phyloP scores from a whole-genome alignment of 306 rosid species.

The Abrus pulchellus region DNA sequence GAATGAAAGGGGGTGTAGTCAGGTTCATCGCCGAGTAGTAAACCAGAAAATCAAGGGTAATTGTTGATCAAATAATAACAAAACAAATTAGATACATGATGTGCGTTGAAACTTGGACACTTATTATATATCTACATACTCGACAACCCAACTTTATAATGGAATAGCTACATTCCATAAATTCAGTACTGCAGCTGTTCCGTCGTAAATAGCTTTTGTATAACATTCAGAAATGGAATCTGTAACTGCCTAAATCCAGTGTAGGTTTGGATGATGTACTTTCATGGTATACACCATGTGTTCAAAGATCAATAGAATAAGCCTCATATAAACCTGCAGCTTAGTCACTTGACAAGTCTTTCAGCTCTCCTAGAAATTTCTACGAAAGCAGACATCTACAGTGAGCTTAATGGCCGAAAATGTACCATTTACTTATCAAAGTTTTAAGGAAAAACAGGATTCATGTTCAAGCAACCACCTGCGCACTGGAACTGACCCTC shows the following conservation, averaged over 20 bases:
- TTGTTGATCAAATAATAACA: neutral
- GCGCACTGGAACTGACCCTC: neutral
- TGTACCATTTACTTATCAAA: constrained; percentile 5
- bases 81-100: constrained; percentile 35
- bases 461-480: constrained; percentile 37
- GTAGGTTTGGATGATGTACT: neutral
- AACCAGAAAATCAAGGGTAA: neutral
- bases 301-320: constrained; percentile 31
- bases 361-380: constrained; percentile 28
- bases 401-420: constrained; percentile 13
- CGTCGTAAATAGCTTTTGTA: constrained; percentile 26
- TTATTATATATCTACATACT: constrained; percentile 13
- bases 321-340: constrained; percentile 39
- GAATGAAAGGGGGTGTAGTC: too few relatives aligned
- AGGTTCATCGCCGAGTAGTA: neutral
- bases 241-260: constrained; percentile 11
- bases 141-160: constrained; percentile 22
- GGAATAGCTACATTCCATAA: constrained; percentile 21
- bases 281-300: constrained; percentile 33
- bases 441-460: constrained; percentile 6
- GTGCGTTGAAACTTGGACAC: neutral
- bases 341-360: constrained; percentile 36
- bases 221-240: constrained; percentile 10
- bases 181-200: constrained; percentile 31
- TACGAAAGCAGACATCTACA: constrained; percentile 27